Conservation (phyloP, 2,329 filamentous ascomycete species). For the Penicillium nordicum region DNA sequence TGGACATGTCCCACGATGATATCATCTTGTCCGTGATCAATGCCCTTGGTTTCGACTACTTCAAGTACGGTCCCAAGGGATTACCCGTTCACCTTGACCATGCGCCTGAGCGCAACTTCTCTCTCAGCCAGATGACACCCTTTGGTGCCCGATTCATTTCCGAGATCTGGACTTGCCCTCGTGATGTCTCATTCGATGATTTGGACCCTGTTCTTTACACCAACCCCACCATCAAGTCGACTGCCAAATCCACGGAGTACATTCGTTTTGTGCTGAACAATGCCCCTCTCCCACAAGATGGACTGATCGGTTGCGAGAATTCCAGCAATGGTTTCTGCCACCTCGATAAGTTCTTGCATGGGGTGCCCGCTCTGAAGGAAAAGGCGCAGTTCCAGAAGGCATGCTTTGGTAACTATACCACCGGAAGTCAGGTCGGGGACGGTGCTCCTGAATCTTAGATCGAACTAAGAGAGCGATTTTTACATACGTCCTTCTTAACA, state of each 20-base stretch:
- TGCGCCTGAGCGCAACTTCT: slow-evolving; percentile 49
- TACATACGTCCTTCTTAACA: neutral
- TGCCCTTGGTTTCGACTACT: slow-evolving; percentile 55
- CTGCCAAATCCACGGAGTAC: slow-evolving; percentile 19
- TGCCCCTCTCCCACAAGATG: slow-evolving; percentile 28
- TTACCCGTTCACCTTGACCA: slow-evolving; percentile 28
- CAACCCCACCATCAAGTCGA: slow-evolving; percentile 24
- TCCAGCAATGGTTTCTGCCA: slow-evolving; percentile 30
- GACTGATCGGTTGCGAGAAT: slow-evolving; percentile 25
- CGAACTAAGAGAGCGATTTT: neutral
- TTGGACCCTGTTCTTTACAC: slow-evolving; percentile 34
- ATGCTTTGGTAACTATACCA: slow-evolving; percentile 29
- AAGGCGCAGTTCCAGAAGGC: slow-evolving; percentile 30
- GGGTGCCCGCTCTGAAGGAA: slow-evolving; percentile 23
- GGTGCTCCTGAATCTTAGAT: slow-evolving; percentile 14
- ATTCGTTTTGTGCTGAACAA: slow-evolving; percentile 34
- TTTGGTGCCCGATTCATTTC: slow-evolving; percentile 55
- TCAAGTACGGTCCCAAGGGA: slow-evolving; percentile 34
- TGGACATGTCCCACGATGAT: slow-evolving; percentile 55
- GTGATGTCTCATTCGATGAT: slow-evolving; percentile 23
- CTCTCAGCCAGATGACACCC: slow-evolving; percentile 51
- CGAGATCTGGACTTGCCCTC: slow-evolving; percentile 53
- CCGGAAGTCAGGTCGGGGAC: slow-evolving; percentile 26
- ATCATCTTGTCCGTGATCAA: slow-evolving; percentile 51
- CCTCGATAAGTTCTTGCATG: slow-evolving; percentile 26